These are phyloP conservation scores for Chrysosporium keratinophilum DNA, from an alignment of 2,329 filamentous ascomycete genomes.

Conservation along the genomic window DNA sequence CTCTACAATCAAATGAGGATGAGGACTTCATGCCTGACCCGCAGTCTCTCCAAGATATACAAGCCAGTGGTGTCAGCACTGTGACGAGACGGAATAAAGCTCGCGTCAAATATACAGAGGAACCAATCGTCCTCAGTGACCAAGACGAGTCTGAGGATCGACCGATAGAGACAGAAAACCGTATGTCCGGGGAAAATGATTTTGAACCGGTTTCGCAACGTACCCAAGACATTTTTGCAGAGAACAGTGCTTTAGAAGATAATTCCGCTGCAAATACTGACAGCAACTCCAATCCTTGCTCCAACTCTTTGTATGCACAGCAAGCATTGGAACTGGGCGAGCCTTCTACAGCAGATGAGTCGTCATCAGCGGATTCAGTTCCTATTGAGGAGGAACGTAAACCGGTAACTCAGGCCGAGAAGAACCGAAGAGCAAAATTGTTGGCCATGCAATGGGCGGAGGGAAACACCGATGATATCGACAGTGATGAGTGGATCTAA, in stretches of 20 bases:
- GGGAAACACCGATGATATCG: slow-evolving; percentile 19
- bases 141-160: slow-evolving; percentile 1
- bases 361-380: background rate
- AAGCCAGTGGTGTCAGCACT: background rate
- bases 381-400: slow-evolving; percentile 10
- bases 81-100: slow-evolving; percentile 11
- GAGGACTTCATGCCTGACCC: slow-evolving; percentile 21
- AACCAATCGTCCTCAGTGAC: slow-evolving; percentile 12
- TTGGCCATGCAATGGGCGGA: slow-evolving; percentile 25
- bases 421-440: slow-evolving; percentile 27
- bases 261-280: background rate
- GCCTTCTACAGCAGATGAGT: background rate
- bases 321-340: slow-evolving; percentile 1
- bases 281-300: background rate
- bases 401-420: slow-evolving; percentile 19
- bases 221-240: background rate
- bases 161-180: background rate
- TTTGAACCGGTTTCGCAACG: background rate
- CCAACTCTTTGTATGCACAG: background rate
- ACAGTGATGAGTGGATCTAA: slow-evolving; percentile 8
- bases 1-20: slow-evolving; percentile 21
- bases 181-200: background rate
- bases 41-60: slow-evolving; percentile 5
- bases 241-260: background rate
- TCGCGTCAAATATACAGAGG: slow-evolving; percentile 15